Evolutionary conservation across 192 early-diverging fungal genomes (phyloP).

Genomic region (Backusella luteola): DNA sequence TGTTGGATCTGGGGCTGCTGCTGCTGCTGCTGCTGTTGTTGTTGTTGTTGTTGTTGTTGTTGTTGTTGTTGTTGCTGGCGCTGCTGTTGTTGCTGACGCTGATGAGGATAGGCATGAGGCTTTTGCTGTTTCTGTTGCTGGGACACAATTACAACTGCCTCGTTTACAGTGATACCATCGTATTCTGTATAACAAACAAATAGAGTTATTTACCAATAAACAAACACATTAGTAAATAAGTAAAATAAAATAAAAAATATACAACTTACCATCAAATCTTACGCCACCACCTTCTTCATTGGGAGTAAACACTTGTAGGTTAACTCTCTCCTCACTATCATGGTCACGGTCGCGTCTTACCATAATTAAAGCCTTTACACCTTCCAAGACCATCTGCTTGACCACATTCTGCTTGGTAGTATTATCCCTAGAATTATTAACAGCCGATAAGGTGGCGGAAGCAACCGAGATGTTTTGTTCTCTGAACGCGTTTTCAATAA

Average conservation of each 20-base stretch:
- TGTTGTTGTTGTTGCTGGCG: background rate
- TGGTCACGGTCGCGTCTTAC: background rate
- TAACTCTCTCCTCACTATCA: background rate
- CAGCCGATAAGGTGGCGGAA: background rate
- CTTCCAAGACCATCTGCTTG: slow-evolving; percentile 16
- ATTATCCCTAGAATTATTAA: background rate
- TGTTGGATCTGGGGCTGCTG: background rate
- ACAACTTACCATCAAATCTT: slow-evolving; percentile 17
- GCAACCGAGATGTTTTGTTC: background rate
- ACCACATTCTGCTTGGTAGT: background rate
- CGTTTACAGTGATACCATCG: slow-evolving; percentile 16
- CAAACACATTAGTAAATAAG: background rate
- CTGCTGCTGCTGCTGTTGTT: background rate
- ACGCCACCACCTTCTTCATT: slow-evolving; percentile 8
- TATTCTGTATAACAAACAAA: slow-evolving; percentile 14
- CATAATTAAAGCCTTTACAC: slow-evolving; percentile 17
- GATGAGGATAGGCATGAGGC: background rate
- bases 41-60: background rate
- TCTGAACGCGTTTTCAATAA: slow-evolving; percentile 8
- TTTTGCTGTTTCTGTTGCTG: background rate
- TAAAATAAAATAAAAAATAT: background rate
- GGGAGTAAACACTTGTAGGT: slow-evolving; percentile 14
- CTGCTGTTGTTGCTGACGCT: background rate
- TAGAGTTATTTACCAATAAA: background rate
- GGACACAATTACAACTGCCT: slow-evolving; percentile 16